Conservation (phyloP, 768 basidiomycete genomes). For the Lepiota subincarnata region DNA sequence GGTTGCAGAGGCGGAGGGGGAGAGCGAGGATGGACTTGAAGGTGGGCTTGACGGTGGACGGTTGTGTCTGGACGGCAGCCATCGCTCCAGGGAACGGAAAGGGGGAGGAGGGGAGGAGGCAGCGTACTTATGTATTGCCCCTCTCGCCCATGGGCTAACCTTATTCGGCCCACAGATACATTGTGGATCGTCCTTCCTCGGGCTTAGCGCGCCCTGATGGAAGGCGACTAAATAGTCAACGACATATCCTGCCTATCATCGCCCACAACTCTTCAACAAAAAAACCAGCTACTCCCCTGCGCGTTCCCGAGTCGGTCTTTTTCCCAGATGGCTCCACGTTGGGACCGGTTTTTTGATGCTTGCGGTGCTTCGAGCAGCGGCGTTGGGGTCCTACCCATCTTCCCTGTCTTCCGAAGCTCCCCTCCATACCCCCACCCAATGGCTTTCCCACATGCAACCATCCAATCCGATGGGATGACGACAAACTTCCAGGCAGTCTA, state of each 20-base stretch:
- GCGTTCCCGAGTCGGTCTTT: neutral
- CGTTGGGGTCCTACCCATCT: neutral
- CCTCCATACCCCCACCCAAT: too few species aligned
- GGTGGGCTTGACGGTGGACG: slow-evolving; percentile 12
- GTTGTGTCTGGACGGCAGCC: slow-evolving; percentile 9
- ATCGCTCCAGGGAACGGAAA: slow-evolving; percentile 1
- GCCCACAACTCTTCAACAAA: neutral
- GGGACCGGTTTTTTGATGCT: neutral
- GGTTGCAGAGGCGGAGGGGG: slow-evolving; percentile 60
- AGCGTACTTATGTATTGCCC: slow-evolving; percentile 2
- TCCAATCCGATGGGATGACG: neutral
- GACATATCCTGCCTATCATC: slow-evolving; percentile 9
- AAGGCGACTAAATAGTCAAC: slow-evolving; percentile 2
- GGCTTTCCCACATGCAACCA: neutral
- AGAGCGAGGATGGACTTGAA: slow-evolving; percentile 32
- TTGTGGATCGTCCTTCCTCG: slow-evolving; percentile 1
- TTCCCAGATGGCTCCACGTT: neutral
- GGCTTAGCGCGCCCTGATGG: slow-evolving; percentile 1
- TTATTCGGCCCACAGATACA: neutral
- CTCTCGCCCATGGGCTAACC: neutral
- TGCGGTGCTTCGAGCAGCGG: neutral
- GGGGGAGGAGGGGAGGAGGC: neutral
- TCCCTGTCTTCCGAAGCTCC: neutral
- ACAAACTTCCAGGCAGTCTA: neutral
- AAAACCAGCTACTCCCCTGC: too few species aligned